Evolutionary conservation across 176 grass and related monocot species (phyloP).

Genomic region (barley (Hordeum vulgare)): MorexV3_pseudomolecules_assembly NC_058518.1:116542277-116542776

Average conservation of each 20-base stretch:
- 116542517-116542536: background rate
- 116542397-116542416: background rate
- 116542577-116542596: background rate
- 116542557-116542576: background rate
- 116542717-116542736: background rate
- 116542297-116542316: background rate
- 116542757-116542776: background rate
- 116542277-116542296: background rate
- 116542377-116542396: background rate
- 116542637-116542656: background rate
- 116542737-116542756: background rate
- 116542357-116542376: background rate
- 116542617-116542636: background rate
- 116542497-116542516: background rate
- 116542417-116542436: background rate
- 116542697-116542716: constrained; percentile 34
- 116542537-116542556: background rate
- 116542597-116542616: background rate
- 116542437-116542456: too few species aligned
- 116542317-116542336: background rate
- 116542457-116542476: background rate
- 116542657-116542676: constrained; percentile 59
- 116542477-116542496: background rate
- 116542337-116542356: background rate
- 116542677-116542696: constrained; percentile 61